Conservation (phyloP, 176 grass and related monocot genomes). For the Zoysia pacifica region DNA sequence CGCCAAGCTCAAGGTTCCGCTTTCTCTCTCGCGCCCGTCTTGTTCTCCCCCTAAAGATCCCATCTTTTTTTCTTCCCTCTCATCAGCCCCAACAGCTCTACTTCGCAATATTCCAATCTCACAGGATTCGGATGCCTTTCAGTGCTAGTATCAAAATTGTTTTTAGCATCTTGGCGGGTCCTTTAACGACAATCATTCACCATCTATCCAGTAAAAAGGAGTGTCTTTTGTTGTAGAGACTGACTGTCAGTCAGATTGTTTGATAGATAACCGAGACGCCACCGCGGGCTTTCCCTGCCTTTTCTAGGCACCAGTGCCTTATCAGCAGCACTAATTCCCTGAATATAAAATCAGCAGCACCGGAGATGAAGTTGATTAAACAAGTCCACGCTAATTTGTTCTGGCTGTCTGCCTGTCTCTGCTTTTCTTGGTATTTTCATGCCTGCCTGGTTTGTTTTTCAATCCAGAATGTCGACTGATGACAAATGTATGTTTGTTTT, state of each 20-base stretch:
- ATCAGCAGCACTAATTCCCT: too few relatives aligned
- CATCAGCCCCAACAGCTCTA: neutral
- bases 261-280: neutral
- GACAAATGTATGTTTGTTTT: neutral
- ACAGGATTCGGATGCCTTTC: neutral
- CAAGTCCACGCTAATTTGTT: neutral
- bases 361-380: neutral
- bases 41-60: neutral
- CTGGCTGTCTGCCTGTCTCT: neutral
- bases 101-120: constrained; percentile 7
- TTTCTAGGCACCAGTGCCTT: neutral
- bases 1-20: constrained; percentile 81
- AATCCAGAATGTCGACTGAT: neutral
- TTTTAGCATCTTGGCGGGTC: neutral
- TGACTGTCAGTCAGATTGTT: neutral
- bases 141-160: neutral
- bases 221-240: neutral
- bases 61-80: neutral
- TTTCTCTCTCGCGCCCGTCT: neutral
- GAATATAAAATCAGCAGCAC: neutral
- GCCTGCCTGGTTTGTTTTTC: neutral
- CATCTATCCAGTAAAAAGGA: neutral
- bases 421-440: neutral
- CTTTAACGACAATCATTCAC: neutral
- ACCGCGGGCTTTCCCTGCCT: neutral